Evolutionary conservation across 345 rosid genomes (phyloP).

Genomic region (Rhodomyrtus tomentosa): DNA sequence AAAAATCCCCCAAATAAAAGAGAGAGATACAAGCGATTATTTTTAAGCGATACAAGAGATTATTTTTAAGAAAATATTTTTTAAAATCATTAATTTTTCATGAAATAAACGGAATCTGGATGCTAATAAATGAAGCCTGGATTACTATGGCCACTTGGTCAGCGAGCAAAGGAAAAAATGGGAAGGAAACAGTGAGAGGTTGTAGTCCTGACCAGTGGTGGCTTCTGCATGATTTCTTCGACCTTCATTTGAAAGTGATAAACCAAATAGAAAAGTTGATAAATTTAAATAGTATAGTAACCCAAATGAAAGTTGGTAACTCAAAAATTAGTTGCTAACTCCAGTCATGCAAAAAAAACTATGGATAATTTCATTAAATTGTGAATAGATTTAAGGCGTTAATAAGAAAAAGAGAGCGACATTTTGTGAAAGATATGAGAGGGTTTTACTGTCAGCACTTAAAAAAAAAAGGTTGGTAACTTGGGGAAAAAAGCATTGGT

Average conservation of each 20-base stretch:
- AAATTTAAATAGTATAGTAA: neutral
- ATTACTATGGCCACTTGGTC: neutral
- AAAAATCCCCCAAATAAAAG: no score
- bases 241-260: neutral
- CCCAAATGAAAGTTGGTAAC: neutral
- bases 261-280: neutral
- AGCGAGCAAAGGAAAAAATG: neutral
- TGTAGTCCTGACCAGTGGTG: no score
- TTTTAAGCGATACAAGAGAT: no score
- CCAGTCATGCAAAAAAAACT: neutral
- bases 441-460: neutral
- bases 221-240: neutral
- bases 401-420: neutral
- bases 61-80: no score
- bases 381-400: neutral
- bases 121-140: neutral
- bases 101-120: neutral
- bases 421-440: neutral
- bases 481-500: neutral
- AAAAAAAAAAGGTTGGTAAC: neutral
- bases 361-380: neutral
- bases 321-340: neutral
- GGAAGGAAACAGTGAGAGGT: neutral
- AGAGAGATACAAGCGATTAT: no score
- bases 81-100: no score